Evolutionary conservation across 169 alveolate genomes (phyloP).

Genomic region (Cryptosporidium ryanae): DNA sequence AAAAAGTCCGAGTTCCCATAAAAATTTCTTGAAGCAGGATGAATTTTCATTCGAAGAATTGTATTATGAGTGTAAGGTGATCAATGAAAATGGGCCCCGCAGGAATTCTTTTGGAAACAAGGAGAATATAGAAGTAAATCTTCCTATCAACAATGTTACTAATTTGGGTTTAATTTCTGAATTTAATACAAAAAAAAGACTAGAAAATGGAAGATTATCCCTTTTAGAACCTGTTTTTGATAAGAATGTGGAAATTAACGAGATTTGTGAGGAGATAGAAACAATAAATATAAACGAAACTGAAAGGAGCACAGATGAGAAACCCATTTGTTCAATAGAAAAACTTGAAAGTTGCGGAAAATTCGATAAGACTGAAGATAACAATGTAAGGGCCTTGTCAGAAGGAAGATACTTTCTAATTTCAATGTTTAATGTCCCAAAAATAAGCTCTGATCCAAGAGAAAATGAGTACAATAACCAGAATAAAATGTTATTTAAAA

Average conservation of each 20-base stretch:
- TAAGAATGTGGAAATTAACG: not conserved
- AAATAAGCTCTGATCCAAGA: not conserved
- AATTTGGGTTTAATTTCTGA: no score
- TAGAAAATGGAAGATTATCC: slow-evolving; percentile 11
- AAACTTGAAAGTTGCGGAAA: slow-evolving; percentile 36
- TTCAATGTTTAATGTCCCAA: slow-evolving; percentile 10
- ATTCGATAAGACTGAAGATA: slow-evolving; percentile 35
- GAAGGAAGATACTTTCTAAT: slow-evolving; percentile 31
- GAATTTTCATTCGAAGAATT: slow-evolving; percentile 68
- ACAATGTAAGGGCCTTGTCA: not conserved
- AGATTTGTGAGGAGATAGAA: slow-evolving; percentile 19
- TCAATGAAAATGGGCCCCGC: not conserved
- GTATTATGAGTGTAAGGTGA: not conserved
- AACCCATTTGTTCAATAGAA: not conserved
- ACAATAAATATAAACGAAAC: slow-evolving; percentile 5
- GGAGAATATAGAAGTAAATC: not conserved
- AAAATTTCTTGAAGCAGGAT: not conserved
- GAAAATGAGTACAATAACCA: not conserved
- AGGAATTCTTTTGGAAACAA: not conserved
- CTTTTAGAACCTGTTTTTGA: slow-evolving; percentile 30
- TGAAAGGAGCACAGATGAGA: not conserved
- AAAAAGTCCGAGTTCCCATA: not conserved
- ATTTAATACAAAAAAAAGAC: not conserved
- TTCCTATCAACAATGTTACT: no score
- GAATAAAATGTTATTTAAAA: slow-evolving; percentile 18